Evolutionary conservation across 208 protist genomes (phyloP).

Genomic region (Trypanosoma conorhini): DNA sequence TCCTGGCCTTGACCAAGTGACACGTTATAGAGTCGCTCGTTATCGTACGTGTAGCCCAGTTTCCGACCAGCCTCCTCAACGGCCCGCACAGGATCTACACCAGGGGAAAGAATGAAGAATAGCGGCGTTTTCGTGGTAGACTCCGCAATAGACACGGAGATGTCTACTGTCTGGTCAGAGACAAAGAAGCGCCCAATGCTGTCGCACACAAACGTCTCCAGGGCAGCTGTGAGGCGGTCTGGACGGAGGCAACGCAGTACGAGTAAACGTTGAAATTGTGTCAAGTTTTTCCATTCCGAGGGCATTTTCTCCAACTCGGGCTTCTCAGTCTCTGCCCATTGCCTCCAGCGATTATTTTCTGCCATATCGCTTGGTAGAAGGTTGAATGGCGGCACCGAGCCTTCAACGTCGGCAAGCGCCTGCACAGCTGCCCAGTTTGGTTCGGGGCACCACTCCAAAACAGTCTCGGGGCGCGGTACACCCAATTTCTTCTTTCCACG

Average conservation of each 20-base stretch:
- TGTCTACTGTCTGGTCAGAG: constrained; percentile 93
- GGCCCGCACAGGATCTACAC: constrained; percentile 97
- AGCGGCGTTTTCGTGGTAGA: constrained; percentile 94
- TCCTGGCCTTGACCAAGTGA: constrained; percentile 99
- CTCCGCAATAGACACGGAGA: constrained; percentile 95
- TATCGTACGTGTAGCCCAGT: constrained; percentile 95
- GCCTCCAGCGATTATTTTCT: constrained; percentile 92
- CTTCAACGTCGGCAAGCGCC: constrained; percentile 91
- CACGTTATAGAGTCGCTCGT: constrained; percentile 95
- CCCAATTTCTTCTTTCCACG: constrained; percentile 90
- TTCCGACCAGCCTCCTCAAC: constrained; percentile 95
- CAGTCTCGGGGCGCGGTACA: constrained; percentile 84
- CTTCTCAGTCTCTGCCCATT: constrained; percentile 93
- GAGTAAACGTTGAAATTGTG: constrained; percentile 95
- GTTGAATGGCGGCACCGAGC: constrained; percentile 86
- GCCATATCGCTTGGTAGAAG: constrained; percentile 87
- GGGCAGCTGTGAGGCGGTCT: constrained; percentile 95
- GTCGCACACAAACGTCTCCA: constrained; percentile 93
- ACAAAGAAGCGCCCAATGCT: constrained; percentile 96
- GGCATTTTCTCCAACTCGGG: constrained; percentile 93
- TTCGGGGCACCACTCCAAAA: constrained; percentile 92
- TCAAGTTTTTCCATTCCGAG: constrained; percentile 95
- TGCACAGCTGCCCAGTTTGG: constrained; percentile 93
- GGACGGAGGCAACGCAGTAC: constrained; percentile 96
- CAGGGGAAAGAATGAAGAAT: constrained; percentile 99